These are phyloP conservation scores for Fusarium humuli DNA, from an alignment of 2,329 filamentous ascomycete species.

Conservation along the genomic window DNA sequence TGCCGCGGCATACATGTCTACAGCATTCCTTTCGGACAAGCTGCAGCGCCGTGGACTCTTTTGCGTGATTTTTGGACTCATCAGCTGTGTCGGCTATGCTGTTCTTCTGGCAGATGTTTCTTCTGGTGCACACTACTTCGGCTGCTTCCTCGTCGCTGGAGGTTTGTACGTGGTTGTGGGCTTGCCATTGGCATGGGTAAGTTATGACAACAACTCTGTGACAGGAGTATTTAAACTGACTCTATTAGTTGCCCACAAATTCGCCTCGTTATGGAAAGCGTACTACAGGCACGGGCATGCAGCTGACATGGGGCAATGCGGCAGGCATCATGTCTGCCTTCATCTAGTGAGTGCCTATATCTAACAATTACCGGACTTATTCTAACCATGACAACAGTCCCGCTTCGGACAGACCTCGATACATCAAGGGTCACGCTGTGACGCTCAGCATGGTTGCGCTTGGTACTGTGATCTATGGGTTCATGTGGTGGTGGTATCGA, in stretches of 20 bases:
- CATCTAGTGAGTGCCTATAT: constrained; percentile 58
- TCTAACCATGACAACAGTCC: constrained; percentile 52
- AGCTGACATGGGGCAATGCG: constrained; percentile 76
- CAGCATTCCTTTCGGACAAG: constrained; percentile 75
- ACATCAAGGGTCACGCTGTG: constrained; percentile 70
- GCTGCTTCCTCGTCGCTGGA: constrained; percentile 78
- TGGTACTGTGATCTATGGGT: constrained; percentile 63
- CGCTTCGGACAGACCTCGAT: constrained; percentile 64
- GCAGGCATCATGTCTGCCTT: constrained; percentile 81
- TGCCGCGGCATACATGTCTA: constrained; percentile 73
- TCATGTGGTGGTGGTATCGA: constrained; percentile 66
- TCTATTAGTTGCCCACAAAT: constrained; percentile 67
- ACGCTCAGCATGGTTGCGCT: constrained; percentile 69
- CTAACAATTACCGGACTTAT: not conserved
- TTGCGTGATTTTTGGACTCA: constrained; percentile 68
- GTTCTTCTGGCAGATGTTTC: constrained; percentile 71
- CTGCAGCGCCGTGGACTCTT: constrained; percentile 74
- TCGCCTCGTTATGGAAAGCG: constrained; percentile 81
- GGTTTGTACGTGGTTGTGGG: constrained; percentile 74
- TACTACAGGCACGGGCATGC: constrained; percentile 76
- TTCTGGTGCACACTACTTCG: constrained; percentile 77
- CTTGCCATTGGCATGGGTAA: constrained; percentile 66
- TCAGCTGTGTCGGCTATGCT: constrained; percentile 76
- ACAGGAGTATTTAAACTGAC: constrained; percentile 2
- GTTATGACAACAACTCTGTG: constrained; percentile 2